phyloP scores from a whole-genome alignment of 148 eudicot species.

The Polygonum aviculare region DNA sequence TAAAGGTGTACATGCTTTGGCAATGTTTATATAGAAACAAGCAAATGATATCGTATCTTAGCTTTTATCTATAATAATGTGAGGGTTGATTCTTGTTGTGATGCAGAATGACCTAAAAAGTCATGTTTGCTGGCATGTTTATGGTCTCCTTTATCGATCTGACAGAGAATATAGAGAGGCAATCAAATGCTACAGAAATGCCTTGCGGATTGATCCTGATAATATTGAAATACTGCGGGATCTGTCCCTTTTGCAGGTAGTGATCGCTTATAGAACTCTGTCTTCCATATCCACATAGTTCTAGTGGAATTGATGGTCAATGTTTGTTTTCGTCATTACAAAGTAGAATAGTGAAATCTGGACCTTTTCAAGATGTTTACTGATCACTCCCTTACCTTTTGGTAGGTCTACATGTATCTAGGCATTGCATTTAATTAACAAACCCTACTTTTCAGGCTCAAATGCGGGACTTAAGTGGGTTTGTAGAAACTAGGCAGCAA shows the following conservation, averaged over 20 bases:
- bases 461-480: conserved; percentile 94
- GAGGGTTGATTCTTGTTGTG: not conserved
- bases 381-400: not conserved
- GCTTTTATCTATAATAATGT: not conserved
- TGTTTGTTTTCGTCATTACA: not conserved
- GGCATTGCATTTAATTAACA: not conserved
- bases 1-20: conserved; percentile 45
- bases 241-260: conserved; percentile 89
- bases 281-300: not conserved
- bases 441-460: conserved; percentile 57
- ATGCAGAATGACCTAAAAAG: conserved; percentile 97
- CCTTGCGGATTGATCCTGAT: conserved; percentile 90
- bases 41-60: not conserved
- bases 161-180: conserved; percentile 98
- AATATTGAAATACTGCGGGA: conserved; percentile 95
- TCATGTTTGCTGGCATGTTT: conserved; percentile 99
- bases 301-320: not conserved
- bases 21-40: not conserved
- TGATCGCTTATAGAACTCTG: conserved; percentile 1
- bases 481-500: conserved; percentile 96
- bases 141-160: conserved; percentile 94
- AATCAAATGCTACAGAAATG: conserved; percentile 94
- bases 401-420: not conserved
- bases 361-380: not conserved
- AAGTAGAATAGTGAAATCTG: not conserved